These are phyloP conservation scores for Fistulifera solaris DNA, from an alignment of 108 stramenopile species.

Conservation along the genomic window DNA sequence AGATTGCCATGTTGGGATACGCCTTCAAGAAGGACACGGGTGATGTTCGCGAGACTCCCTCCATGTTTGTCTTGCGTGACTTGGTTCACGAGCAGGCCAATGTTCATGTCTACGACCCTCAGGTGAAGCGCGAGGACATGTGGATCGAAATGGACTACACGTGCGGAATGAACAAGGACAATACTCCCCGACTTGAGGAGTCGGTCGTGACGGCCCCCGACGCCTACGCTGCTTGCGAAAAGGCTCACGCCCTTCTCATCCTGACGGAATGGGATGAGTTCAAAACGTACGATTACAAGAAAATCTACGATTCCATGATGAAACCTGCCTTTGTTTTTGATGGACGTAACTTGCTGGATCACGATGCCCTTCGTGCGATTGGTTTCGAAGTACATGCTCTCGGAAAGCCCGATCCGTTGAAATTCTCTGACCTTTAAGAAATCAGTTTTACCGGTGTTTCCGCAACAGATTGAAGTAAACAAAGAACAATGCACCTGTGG, in stretches of 20 bases:
- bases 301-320: conserved; percentile 89
- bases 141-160: conserved; percentile 97
- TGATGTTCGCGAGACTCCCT: conserved; percentile 97
- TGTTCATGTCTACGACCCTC: conserved; percentile 95
- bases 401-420: conserved; percentile 86
- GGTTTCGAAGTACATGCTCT: conserved; percentile 98
- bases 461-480: too few relatives aligned
- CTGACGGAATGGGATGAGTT: conserved; percentile 99
- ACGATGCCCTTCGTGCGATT: conserved; percentile 82
- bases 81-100: conserved; percentile 90
- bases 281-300: conserved; percentile 89
- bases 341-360: conserved; percentile 92
- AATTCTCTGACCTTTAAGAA: conserved; percentile 60
- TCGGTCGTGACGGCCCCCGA: conserved; percentile 75
- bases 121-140: conserved; percentile 96
- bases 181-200: conserved; percentile 68
- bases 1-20: conserved; percentile 96
- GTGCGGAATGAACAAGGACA: conserved; percentile 76
- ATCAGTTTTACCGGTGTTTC: too few relatives aligned
- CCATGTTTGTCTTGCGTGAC: conserved; percentile 93
- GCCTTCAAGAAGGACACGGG: conserved; percentile 99
- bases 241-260: conserved; percentile 93
- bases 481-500: too few relatives aligned
- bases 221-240: conserved; percentile 87
- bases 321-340: conserved; percentile 99